Evolutionary conservation across 495 filamentous ascomycete species (phyloP), one percentile per base, ranked within the genome.

Genomic region (Xylaria curta): DNA sequence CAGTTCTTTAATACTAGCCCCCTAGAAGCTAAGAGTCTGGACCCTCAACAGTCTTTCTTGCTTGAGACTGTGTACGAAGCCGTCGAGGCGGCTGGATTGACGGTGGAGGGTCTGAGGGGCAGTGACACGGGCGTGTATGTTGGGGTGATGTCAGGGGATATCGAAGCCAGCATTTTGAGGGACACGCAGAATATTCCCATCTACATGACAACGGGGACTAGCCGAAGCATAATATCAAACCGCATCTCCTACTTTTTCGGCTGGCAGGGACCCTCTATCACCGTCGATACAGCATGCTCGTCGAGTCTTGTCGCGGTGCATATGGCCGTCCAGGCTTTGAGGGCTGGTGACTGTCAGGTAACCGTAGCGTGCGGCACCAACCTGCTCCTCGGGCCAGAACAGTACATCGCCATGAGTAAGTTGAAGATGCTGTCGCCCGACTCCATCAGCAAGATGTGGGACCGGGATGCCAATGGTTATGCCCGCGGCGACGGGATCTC

Each of bases 381-480:
- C 36, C 47, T 81, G n/a, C 73, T 76, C 28, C n/a, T 78, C 9
- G 24, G 0, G 72, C 82, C 60, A 9, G 46, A 12, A 8, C 19
- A 21, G 10, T 49, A n/a, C 10, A 26, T 53, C 21, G n/a, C n/a
- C 49, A 21, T 21, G 49, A 53, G 49, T n/a, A 53, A 53, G 19
- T 53, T 53, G 49, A 53, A 53, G 42, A 53, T 53, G 49, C 9
- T 53, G 49, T 53, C 49, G 19, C 49, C 49, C n/a, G 49, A 53
- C n/a, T n/a, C 17, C 49, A n/a, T 53, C 4, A 21, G 49, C 6
- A 19, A 19, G 19, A 78, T 81, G 26, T 82, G 81, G 63, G 88
- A 90, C 66, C 76, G 79, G 0, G 62, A 71, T 0, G 91, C 89
- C 0, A 82, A 90, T 74, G 91, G 91, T 0, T 93, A 90, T 76